These are phyloP conservation scores for Euphorbia peplus DNA, from an alignment of 345 rosid species.

Conservation along the genomic window DNA sequence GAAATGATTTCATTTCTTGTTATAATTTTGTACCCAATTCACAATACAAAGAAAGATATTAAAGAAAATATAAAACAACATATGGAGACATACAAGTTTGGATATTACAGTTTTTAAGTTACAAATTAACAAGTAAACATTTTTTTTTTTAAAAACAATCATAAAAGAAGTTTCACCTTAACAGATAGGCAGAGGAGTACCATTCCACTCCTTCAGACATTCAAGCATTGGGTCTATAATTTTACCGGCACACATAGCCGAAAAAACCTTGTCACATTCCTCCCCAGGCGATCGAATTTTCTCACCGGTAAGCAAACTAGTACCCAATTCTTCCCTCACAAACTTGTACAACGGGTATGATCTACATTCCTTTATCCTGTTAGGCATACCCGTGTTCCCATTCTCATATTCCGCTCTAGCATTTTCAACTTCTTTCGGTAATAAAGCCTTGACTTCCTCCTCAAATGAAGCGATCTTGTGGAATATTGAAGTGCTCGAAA, in stretches of 20 bases:
- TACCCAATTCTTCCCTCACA: slow-evolving; percentile 30
- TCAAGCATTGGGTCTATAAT: slow-evolving; percentile 32
- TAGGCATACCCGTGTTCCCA: slow-evolving; percentile 19
- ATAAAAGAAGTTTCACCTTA: background rate
- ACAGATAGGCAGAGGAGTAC: slow-evolving; percentile 27
- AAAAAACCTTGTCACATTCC: slow-evolving; percentile 31
- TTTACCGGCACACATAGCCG: slow-evolving; percentile 29
- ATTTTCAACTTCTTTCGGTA: slow-evolving; percentile 30
- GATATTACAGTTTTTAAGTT: background rate
- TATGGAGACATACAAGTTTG: background rate
- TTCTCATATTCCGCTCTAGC: slow-evolving; percentile 25
- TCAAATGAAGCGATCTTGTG: slow-evolving; percentile 25
- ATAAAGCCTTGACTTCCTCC: slow-evolving; percentile 22
- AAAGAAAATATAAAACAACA: background rate
- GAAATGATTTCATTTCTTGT: background rate
- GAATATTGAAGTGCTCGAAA: slow-evolving; percentile 23
- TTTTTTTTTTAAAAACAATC: background rate
- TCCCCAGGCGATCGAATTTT: slow-evolving; percentile 25
- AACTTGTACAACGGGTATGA: slow-evolving; percentile 35
- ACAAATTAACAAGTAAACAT: slow-evolving; percentile 5
- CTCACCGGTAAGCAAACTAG: slow-evolving; percentile 27
- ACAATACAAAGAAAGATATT: background rate
- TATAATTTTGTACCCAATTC: background rate
- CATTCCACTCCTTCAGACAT: slow-evolving; percentile 30
- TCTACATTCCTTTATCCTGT: slow-evolving; percentile 30